These are phyloP conservation scores for Alternaria dauci DNA, from an alignment of 2,329 filamentous ascomycete species.

Conservation along the genomic window DNA sequence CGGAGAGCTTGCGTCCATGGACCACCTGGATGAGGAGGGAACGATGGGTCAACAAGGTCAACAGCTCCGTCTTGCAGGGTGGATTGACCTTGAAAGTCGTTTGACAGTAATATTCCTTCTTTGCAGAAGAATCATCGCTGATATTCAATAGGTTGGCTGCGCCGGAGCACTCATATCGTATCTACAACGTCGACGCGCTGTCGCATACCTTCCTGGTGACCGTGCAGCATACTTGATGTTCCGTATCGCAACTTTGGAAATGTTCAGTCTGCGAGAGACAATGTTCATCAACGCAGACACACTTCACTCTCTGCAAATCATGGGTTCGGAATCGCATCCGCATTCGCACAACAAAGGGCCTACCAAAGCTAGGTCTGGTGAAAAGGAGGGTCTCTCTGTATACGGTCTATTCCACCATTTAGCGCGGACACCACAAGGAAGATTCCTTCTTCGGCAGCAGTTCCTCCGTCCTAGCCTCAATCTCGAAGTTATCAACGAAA, in stretches of 20 bases:
- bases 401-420: slow-evolving; percentile 83
- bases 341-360: slow-evolving; percentile 80
- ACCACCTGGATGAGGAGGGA: slow-evolving; percentile 54
- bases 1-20: slow-evolving; percentile 57
- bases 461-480: slow-evolving; percentile 83
- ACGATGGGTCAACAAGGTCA: slow-evolving; percentile 68
- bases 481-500: slow-evolving; percentile 70
- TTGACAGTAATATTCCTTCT: slow-evolving; percentile 63
- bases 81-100: slow-evolving; percentile 76
- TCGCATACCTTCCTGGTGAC: slow-evolving; percentile 69
- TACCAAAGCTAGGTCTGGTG: slow-evolving; percentile 65
- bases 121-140: not conserved
- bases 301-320: slow-evolving; percentile 81
- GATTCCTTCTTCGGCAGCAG: slow-evolving; percentile 73
- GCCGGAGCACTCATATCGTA: slow-evolving; percentile 86
- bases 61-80: slow-evolving; percentile 72
- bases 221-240: slow-evolving; percentile 64
- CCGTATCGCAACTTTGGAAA: slow-evolving; percentile 70
- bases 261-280: slow-evolving; percentile 73
- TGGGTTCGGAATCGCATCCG: slow-evolving; percentile 83
- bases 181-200: slow-evolving; percentile 72
- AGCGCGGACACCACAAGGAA: slow-evolving; percentile 81
- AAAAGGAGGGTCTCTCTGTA: slow-evolving; percentile 83
- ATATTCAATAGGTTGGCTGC: slow-evolving; percentile 72
- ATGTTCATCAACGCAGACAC: slow-evolving; percentile 86